These are phyloP conservation scores for Talaromyces funiculosus DNA, from an alignment of 2,329 filamentous ascomycete genomes.

Conservation along the genomic window DNA sequence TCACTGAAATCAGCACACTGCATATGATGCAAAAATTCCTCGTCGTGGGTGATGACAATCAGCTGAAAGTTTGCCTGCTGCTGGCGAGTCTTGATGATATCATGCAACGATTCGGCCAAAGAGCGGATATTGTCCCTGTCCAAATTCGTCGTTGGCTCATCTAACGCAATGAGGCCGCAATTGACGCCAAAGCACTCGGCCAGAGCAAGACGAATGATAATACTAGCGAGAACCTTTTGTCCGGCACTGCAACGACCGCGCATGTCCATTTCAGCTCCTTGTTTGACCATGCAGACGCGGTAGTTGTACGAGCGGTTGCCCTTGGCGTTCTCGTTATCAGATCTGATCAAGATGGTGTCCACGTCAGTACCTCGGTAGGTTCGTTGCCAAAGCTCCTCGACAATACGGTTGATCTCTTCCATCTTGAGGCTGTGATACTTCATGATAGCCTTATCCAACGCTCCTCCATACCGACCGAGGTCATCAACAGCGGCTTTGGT, in stretches of 20 bases:
- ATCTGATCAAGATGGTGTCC: conserved; percentile 91
- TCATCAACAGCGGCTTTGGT: conserved; percentile 92
- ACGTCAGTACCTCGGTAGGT: conserved; percentile 97
- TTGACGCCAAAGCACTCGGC: conserved; percentile 95
- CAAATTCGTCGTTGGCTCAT: conserved; percentile 96
- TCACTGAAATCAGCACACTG: conserved; percentile 89
- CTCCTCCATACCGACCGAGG: conserved; percentile 71
- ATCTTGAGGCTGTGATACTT: conserved; percentile 94
- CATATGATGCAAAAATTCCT: conserved; percentile 92
- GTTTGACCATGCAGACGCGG: conserved; percentile 95
- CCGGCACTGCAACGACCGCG: conserved; percentile 93
- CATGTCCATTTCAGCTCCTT: conserved; percentile 99
- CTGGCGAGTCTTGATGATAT: conserved; percentile 77
- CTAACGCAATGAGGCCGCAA: conserved; percentile 91
- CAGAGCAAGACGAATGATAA: conserved; percentile 93
- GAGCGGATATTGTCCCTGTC: conserved; percentile 92
- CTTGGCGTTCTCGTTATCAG: conserved; percentile 71
- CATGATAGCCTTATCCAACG: conserved; percentile 95
- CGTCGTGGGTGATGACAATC: conserved; percentile 97
- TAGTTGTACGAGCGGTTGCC: conserved; percentile 91
- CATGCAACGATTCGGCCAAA: conserved; percentile 74
- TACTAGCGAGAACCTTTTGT: conserved; percentile 92
- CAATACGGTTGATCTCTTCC: conserved; percentile 94
- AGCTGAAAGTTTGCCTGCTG: conserved; percentile 94
- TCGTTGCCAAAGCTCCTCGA: conserved; percentile 92